Evolutionary conservation across 1,139 yeast species (phyloP).

Genomic region (Arxiozyma bovina): DNA sequence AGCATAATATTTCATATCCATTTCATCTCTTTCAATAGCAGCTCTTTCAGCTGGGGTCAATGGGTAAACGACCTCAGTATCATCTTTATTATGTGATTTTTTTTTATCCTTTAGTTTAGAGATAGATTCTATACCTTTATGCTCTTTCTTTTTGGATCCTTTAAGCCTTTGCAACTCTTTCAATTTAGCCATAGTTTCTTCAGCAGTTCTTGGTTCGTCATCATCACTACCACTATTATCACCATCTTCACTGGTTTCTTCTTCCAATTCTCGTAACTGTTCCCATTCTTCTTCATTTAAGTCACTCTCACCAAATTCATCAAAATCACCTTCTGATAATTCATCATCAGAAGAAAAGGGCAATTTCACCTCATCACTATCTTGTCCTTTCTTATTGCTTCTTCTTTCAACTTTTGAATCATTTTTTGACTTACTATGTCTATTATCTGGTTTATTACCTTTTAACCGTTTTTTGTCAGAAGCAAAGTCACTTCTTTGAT

Average conservation of each 20-base stretch:
- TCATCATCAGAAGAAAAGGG: slow-evolving; percentile 41
- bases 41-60: slow-evolving; percentile 38
- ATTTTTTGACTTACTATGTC: too few species aligned
- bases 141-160: neutral
- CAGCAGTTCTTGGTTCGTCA: slow-evolving; percentile 26
- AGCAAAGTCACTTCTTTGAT: neutral
- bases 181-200: slow-evolving; percentile 39
- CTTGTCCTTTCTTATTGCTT: slow-evolving; percentile 18
- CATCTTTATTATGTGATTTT: slow-evolving; percentile 7
- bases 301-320: slow-evolving; percentile 36
- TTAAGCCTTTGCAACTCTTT: slow-evolving; percentile 31
- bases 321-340: slow-evolving; percentile 42
- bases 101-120: neutral
- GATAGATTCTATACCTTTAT: neutral
- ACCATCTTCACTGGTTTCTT: slow-evolving; percentile 23
- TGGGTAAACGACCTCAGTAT: slow-evolving; percentile 14
- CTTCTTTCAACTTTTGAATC: slow-evolving; percentile 28
- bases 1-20: slow-evolving; percentile 75
- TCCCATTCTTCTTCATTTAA: slow-evolving; percentile 40
- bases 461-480: too few species aligned
- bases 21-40: slow-evolving; percentile 53
- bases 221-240: slow-evolving; percentile 5
- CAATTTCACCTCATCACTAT: slow-evolving; percentile 9
- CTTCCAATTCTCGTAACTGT: slow-evolving; percentile 32
- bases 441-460: too few species aligned